Base-by-base conservation (phyloP, 805 yeast genomes). In the Grigorovia humatica region DNA sequence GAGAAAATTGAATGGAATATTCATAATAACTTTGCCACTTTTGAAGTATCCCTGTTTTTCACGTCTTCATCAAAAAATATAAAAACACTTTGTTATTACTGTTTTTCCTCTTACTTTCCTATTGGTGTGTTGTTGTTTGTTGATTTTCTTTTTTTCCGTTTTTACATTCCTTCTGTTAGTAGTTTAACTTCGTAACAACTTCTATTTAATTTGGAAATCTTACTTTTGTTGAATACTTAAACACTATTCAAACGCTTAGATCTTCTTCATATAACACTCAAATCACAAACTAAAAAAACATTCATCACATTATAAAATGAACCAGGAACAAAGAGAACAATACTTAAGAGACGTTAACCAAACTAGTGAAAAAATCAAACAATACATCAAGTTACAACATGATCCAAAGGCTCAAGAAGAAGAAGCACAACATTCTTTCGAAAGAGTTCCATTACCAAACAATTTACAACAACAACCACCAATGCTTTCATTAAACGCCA, bases 361-460 rank as follows among this genome's bases (percentile, higher is more conserved):
- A 27, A 43, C 46, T 23, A 35, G 48, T 17, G 58, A 55, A 44
- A 51, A 56, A 43, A 51, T 55, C 18, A 55, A 51, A 49, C 50
- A 55, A 29, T 52, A 52, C 38, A 48, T 53, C 29, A 55, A 56
- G 46, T 15, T 27, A 35, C 57, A 51, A 44, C 52, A 52, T 38
- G 54, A 54, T 38, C 53, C 51, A 5, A 44, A 9, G 20, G 29
- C 43, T 7, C 48, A 46, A 41, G 49, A 42, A 43, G 46, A 48
- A 32, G 45, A 48, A 27, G 40, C 23, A 13, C 48, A n/a, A 15
- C 5, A 60, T 2, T 57, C 57, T 13, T 63, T 69, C 57, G 59
- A 63, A 51, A 64, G 74, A 50, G 71, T 69, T 11, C 71, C 73
- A 23, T 52, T 70, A 32, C 70, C 72, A 35, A 55, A 63, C 1